phyloP scores from a whole-genome alignment of 2,329 filamentous ascomycete species.

The Aureobasidium sp. region DNA sequence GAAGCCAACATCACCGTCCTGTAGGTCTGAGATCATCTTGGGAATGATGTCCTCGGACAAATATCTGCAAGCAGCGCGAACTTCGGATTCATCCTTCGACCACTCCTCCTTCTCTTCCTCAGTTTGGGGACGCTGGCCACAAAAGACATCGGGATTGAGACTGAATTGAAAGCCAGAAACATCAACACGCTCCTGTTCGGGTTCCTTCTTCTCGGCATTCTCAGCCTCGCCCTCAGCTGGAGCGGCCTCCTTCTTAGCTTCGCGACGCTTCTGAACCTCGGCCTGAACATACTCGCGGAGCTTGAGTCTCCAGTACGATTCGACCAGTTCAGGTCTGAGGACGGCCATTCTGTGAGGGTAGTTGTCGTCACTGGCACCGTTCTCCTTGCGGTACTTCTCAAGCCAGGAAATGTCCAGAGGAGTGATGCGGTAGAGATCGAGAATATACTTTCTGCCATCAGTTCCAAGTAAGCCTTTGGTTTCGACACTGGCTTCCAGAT shows the following conservation, averaged over 20 bases:
- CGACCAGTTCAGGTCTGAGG: conserved; percentile 80
- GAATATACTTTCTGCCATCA: conserved; percentile 93
- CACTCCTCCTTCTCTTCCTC: conserved; percentile 82
- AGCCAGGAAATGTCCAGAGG: conserved; percentile 87
- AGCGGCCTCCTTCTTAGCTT: conserved; percentile 29
- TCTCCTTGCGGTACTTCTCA: conserved; percentile 58
- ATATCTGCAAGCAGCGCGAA: conserved; percentile 74
- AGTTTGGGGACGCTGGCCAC: conserved; percentile 81
- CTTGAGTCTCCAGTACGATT: conserved; percentile 75
- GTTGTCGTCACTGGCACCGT: conserved; percentile 39
- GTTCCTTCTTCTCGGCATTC: conserved; percentile 25
- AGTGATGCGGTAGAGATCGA: conserved; percentile 91
- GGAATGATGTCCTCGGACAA: conserved; percentile 73
- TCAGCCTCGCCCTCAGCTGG: conserved; percentile 25
- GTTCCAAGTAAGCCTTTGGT: conserved; percentile 97
- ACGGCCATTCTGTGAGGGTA: conserved; percentile 98
- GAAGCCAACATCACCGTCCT: conserved; percentile 90
- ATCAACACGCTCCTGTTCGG: conserved; percentile 64
- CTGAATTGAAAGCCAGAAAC: conserved; percentile 80
- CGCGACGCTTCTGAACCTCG: conserved; percentile 61
- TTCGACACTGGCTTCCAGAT: conserved; percentile 91
- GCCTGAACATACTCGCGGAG: conserved; percentile 82
- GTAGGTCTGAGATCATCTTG: conserved; percentile 76
- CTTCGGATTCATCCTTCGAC: conserved; percentile 77
- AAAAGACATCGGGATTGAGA: conserved; percentile 93